Conservation (phyloP, 768 basidiomycete species). For the Pleurotus eryngii region DNA sequence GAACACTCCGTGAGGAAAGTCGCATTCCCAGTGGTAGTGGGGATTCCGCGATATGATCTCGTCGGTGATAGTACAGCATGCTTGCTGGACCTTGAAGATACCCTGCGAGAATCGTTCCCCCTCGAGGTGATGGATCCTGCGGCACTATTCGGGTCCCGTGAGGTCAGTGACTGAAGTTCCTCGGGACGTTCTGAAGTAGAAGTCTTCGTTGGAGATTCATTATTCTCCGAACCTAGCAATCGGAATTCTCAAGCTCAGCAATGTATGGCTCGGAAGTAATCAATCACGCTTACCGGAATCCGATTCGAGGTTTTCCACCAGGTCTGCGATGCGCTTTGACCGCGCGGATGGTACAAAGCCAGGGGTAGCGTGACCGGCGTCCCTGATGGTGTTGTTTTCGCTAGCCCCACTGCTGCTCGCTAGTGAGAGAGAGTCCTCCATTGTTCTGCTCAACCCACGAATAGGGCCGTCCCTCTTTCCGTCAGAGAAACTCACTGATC, state of each 20-base stretch:
- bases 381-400: conserved; percentile 14
- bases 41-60: conserved; percentile 25
- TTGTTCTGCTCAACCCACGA: conserved; percentile 42
- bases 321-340: conserved; percentile 77
- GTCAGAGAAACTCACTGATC: conserved; percentile 96
- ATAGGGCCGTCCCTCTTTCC: conserved; percentile 91
- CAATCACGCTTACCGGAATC: conserved; percentile 50
- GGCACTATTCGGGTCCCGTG: conserved; percentile 36
- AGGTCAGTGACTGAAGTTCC: conserved; percentile 43
- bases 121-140: conserved; percentile 12
- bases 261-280: conserved; percentile 6
- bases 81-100: conserved; percentile 37
- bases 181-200: conserved; percentile 44
- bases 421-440: conserved; percentile 32
- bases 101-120: conserved; percentile 31
- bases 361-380: conserved; percentile 15
- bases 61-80: conserved; percentile 32
- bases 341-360: conserved; percentile 56
- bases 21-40: conserved; percentile 34
- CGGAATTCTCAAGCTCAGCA: conserved; percentile 4
- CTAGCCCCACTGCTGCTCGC: conserved; percentile 16
- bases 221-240: conserved; percentile 36
- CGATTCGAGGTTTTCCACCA: conserved; percentile 70
- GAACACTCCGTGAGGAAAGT: conserved; percentile 93
- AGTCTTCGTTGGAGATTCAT: conserved; percentile 55